phyloP scores from a whole-genome alignment of 2,329 filamentous ascomycete species.

The Paramyrothecium roridum region DNA sequence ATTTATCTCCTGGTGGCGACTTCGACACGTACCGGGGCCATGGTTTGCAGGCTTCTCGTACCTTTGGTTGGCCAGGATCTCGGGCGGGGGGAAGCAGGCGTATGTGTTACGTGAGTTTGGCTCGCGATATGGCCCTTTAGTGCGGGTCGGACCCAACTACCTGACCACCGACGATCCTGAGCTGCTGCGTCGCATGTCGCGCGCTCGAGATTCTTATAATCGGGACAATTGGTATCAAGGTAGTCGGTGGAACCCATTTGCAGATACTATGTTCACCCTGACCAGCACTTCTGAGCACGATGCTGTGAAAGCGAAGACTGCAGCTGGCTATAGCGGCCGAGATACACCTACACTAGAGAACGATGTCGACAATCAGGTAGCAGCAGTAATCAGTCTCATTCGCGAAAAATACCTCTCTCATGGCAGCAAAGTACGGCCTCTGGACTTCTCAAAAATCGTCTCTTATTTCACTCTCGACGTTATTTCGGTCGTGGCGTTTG shows the following conservation, averaged over 20 bases:
- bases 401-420: background rate
- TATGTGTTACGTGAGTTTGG: background rate
- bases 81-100: background rate
- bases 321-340: background rate
- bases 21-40: background rate
- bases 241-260: background rate
- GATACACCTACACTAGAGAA: background rate
- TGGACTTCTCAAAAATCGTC: background rate
- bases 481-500: constrained; percentile 48
- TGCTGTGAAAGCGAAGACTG: background rate
- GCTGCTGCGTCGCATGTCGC: background rate
- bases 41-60: background rate
- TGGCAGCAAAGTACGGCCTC: background rate
- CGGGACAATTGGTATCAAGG: background rate
- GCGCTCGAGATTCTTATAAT: background rate
- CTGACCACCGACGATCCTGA: background rate
- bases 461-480: constrained; percentile 48
- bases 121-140: background rate
- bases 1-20: background rate
- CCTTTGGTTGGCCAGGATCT: background rate
- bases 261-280: background rate
- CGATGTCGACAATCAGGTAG: background rate
- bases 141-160: background rate
- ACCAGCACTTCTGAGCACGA: background rate
- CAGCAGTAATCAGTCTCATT: background rate